These are phyloP conservation scores for Hericium rajendrae DNA, from an alignment of 768 basidiomycete genomes.

Conservation along the genomic window DNA sequence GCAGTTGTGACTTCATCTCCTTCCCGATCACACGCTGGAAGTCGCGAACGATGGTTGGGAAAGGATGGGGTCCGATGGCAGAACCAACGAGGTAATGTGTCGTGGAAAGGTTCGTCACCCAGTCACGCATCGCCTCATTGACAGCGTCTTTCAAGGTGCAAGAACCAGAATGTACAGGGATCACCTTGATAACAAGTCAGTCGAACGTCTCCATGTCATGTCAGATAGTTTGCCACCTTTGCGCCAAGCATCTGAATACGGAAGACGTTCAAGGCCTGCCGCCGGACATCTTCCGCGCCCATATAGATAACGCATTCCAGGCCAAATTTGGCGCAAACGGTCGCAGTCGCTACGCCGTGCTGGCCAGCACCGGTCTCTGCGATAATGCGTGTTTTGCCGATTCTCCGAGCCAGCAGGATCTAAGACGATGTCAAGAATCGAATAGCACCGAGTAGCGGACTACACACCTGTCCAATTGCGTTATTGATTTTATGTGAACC, in stretches of 20 bases:
- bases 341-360: constrained; percentile 98
- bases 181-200: constrained; percentile 44
- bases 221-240: constrained; percentile 37
- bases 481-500: constrained; percentile 99
- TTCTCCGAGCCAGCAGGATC: constrained; percentile 87
- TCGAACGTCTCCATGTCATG: too few species aligned
- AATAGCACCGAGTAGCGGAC: neutral
- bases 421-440: constrained; percentile 22
- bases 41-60: constrained; percentile 97
- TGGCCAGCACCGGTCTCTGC: constrained; percentile 99
- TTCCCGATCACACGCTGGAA: constrained; percentile 93
- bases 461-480: constrained; percentile 81
- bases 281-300: constrained; percentile 94
- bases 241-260: constrained; percentile 95
- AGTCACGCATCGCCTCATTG: constrained; percentile 96
- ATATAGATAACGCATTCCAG: constrained; percentile 95
- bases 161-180: constrained; percentile 90
- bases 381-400: constrained; percentile 95
- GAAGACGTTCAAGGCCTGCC: constrained; percentile 97
- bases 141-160: constrained; percentile 96
- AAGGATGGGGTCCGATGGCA: constrained; percentile 95
- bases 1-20: constrained; percentile 87
- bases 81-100: constrained; percentile 98
- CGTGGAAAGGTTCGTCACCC: constrained; percentile 91
- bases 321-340: constrained; percentile 94